Evolutionary conservation across 768 basidiomycete species (phyloP).

Genomic region (Pulveroboletus ravenelii): DNA sequence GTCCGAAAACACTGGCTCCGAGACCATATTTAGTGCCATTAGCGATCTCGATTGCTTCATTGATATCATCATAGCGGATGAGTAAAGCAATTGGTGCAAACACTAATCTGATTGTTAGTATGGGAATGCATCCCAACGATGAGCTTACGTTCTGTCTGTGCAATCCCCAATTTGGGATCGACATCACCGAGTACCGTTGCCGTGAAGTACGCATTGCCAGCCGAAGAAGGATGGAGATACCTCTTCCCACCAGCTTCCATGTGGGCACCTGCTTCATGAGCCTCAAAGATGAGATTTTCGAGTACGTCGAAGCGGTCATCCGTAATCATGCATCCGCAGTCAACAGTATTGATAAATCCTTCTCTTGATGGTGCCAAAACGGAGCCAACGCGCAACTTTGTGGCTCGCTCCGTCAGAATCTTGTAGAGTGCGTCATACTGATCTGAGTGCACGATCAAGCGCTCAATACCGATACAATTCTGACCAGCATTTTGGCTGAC

Average conservation of each 20-base stretch:
- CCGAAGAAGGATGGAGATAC: constrained; percentile 61
- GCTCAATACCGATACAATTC: constrained; percentile 96
- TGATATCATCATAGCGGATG: constrained; percentile 76
- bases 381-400: constrained; percentile 71
- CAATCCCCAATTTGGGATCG: constrained; percentile 64
- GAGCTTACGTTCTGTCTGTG: constrained; percentile 64
- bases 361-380: constrained; percentile 63
- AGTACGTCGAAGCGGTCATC: constrained; percentile 65
- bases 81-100: constrained; percentile 91
- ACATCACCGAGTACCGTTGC: constrained; percentile 87
- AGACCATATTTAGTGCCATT: constrained; percentile 88
- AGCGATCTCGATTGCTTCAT: constrained; percentile 83
- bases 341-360: constrained; percentile 68
- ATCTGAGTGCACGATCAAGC: constrained; percentile 76
- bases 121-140: not conserved
- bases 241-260: constrained; percentile 60
- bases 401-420: constrained; percentile 58
- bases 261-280: constrained; percentile 62
- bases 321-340: constrained; percentile 86
- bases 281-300: constrained; percentile 63
- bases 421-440: constrained; percentile 75
- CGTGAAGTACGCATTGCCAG: constrained; percentile 75
- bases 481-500: constrained; percentile 87
- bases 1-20: constrained; percentile 93
- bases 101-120: constrained; percentile 44